A percentile compares a stretch with the other conserved stretches of the same genome.
These are phyloP conservation scores for Fraxinus americana DNA, from an alignment of 257 asterid genomes.

Conservation along the genomic window DNA sequence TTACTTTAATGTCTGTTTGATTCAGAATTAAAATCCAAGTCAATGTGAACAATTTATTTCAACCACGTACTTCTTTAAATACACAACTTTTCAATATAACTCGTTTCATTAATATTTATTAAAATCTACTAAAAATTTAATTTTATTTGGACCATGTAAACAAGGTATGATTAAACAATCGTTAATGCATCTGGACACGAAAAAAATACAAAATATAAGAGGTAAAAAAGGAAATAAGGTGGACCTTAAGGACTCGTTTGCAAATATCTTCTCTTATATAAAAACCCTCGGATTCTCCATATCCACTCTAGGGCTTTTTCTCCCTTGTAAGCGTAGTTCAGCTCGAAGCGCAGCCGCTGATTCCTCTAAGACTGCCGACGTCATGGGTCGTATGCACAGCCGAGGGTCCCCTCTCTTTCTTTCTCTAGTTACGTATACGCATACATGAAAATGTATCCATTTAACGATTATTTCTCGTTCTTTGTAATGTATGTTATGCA, in stretches of 20 bases:
- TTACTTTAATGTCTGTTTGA: no score
- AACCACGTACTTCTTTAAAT: no score
- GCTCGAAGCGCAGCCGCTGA: slow-evolving; percentile 23
- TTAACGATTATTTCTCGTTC: no score
- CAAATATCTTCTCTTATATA: slow-evolving; percentile 26
- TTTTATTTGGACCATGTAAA: no score
- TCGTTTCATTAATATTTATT: no score
- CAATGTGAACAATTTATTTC: no score
- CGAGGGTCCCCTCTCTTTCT: slow-evolving; percentile 52
- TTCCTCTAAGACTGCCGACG: slow-evolving; percentile 30
- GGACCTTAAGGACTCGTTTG: slow-evolving; percentile 31
- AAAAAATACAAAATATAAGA: neutral
- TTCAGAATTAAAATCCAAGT: no score
- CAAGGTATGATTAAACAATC: no score
- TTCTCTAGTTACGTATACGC: neutral
- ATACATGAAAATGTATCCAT: neutral
- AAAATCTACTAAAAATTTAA: no score
- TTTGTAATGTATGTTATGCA: slow-evolving; percentile 25
- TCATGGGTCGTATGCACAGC: slow-evolving; percentile 97
- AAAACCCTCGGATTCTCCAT: neutral
- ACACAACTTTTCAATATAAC: no score
- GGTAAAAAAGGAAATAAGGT: neutral
- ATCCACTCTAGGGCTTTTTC: slow-evolving; percentile 35
- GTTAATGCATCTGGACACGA: no score
- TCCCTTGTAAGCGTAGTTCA: neutral